Conservation (phyloP, 2,329 filamentous ascomycete genomes). For the Epichloe brachyelytri region DNA sequence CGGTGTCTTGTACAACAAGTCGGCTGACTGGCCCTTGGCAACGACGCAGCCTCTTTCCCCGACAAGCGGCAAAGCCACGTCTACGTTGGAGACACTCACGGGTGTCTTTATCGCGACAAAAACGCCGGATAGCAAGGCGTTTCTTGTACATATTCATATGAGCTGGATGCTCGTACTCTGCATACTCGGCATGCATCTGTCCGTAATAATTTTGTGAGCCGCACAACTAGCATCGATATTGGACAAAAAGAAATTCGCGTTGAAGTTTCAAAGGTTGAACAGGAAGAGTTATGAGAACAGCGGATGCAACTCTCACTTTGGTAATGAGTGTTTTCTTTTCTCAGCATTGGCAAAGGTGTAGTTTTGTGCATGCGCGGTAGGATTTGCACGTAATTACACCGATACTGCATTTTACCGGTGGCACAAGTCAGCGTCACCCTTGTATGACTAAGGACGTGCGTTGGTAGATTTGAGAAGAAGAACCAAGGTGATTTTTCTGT, state of each 20-base stretch:
- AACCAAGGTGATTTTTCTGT: too few species aligned
- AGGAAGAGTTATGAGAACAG: too few species aligned
- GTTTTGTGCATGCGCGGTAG: not conserved
- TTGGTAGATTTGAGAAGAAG: too few species aligned
- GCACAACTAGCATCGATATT: not conserved
- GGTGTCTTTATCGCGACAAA: conserved; percentile 24
- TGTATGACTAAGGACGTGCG: too few species aligned
- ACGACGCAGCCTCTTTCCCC: conserved; percentile 13
- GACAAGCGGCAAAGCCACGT: conserved; percentile 9
- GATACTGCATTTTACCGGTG: too few species aligned
- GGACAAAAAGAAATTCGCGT: not conserved
- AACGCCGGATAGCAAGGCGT: conserved; percentile 12
- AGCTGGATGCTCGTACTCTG: not conserved
- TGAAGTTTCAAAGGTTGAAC: not conserved
- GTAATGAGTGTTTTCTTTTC: too few species aligned
- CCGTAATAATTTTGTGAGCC: not conserved
- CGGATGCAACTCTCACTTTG: too few species aligned
- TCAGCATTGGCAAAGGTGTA: not conserved
- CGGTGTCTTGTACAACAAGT: conserved; percentile 38
- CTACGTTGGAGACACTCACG: conserved; percentile 14
- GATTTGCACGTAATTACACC: too few species aligned
- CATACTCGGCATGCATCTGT: not conserved
- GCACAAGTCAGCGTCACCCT: too few species aligned
- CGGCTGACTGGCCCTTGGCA: conserved; percentile 28
- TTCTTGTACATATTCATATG: not conserved